Percentiles rank a stretch among this genome's conserved stretches.
Evolutionary conservation across 106 monocot genomes (phyloP).

Genomic region (Cymbidium sinense): DNA sequence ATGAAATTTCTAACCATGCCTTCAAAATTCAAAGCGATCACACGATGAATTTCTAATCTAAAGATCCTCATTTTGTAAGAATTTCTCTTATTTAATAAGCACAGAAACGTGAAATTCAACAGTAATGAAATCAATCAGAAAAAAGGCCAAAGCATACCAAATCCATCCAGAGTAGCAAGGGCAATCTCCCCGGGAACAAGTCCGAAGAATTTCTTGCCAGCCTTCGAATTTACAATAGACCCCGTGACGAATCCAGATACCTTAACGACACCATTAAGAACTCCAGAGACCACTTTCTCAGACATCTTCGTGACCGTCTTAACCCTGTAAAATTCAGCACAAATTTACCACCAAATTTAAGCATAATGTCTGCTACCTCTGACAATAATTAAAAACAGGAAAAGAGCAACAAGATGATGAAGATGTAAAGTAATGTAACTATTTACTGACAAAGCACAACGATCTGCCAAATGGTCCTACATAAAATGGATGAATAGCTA

Average conservation of each 20-base stretch:
- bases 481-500: neutral
- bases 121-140: neutral
- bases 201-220: slow-evolving; percentile 73
- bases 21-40: neutral
- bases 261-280: slow-evolving; percentile 70
- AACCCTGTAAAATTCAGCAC: slow-evolving; percentile 39
- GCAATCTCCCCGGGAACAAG: slow-evolving; percentile 70
- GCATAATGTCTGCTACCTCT: neutral
- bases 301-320: slow-evolving; percentile 76
- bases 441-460: neutral
- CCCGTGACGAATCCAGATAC: slow-evolving; percentile 87
- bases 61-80: neutral
- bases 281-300: slow-evolving; percentile 57
- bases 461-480: neutral
- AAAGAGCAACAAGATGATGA: neutral
- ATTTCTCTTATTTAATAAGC: neutral
- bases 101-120: neutral
- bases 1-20: neutral
- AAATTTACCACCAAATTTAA: neutral
- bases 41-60: neutral
- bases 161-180: slow-evolving; percentile 87
- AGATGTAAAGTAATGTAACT: neutral
- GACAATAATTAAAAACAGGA: neutral
- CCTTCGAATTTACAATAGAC: slow-evolving; percentile 67
- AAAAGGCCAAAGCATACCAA: slow-evolving; percentile 40